phyloP scores from a whole-genome alignment of 805 yeast genomes.

The Dipodascopsis uninucleata region DNA sequence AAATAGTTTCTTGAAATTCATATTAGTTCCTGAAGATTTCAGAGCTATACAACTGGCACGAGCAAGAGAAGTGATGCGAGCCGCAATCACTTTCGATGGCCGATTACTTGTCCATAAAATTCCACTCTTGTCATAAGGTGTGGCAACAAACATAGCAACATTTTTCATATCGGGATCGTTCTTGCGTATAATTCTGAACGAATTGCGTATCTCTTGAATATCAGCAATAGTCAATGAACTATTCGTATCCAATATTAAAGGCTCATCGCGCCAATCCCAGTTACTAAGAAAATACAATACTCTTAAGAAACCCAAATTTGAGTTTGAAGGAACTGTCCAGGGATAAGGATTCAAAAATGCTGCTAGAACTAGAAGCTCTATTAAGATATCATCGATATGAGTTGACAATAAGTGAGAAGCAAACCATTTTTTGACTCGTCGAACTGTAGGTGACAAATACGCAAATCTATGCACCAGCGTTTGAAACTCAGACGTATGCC shows the following conservation, averaged over 20 bases:
- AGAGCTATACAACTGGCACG: slow-evolving; percentile 61
- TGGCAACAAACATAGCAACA: slow-evolving; percentile 76
- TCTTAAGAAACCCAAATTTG: slow-evolving; percentile 76
- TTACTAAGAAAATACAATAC: slow-evolving; percentile 62
- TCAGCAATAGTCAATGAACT: slow-evolving; percentile 25
- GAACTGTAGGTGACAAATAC: slow-evolving; percentile 70
- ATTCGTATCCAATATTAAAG: slow-evolving; percentile 74
- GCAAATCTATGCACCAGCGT: slow-evolving; percentile 68
- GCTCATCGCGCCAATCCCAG: slow-evolving; percentile 95
- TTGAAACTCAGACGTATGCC: slow-evolving; percentile 73
- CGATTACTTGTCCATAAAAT: slow-evolving; percentile 68
- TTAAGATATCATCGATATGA: slow-evolving; percentile 71
- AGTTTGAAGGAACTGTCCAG: slow-evolving; percentile 73
- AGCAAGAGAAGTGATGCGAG: slow-evolving; percentile 82
- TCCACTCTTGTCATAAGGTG: slow-evolving; percentile 84
- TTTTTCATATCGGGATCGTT: slow-evolving; percentile 78
- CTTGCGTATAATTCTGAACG: slow-evolving; percentile 65
- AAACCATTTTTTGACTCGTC: slow-evolving; percentile 87
- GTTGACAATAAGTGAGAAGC: slow-evolving; percentile 71
- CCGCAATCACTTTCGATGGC: slow-evolving; percentile 69
- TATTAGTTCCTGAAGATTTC: slow-evolving; percentile 12
- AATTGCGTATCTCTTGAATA: slow-evolving; percentile 40
- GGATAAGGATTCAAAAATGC: slow-evolving; percentile 87
- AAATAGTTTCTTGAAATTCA: slow-evolving; percentile 50
- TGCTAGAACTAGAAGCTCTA: slow-evolving; percentile 77